A percentile compares a stretch with the other conserved stretches of the same genome.
Evolutionary conservation across 306 rosid genomes (phyloP).

Genomic region (Lagenaria siceraria): DNA sequence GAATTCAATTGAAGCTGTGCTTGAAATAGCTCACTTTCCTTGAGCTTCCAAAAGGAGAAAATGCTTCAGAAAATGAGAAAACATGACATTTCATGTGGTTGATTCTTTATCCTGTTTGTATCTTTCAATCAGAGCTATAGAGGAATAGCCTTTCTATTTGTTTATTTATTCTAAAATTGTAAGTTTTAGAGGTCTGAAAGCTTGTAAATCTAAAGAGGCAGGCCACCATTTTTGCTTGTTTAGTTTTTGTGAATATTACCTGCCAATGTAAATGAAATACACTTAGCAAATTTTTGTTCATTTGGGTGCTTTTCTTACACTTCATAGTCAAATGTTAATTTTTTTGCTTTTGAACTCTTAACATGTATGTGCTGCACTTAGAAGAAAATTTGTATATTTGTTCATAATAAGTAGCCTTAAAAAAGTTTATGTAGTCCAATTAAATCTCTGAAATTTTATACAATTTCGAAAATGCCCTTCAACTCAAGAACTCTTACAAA

Average conservation of each 20-base stretch:
- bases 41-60: neutral
- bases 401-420: neutral
- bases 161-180: neutral
- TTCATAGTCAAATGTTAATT: neutral
- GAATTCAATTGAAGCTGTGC: neutral
- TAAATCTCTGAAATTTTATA: neutral
- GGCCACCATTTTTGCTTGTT: slow-evolving; percentile 1
- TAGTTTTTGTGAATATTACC: neutral
- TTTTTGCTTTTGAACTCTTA: neutral
- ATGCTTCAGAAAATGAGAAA: neutral
- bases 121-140: neutral
- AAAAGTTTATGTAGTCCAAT: neutral
- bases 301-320: neutral
- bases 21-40: neutral
- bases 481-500: too few relatives aligned
- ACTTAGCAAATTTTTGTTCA: neutral
- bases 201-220: slow-evolving; percentile 1
- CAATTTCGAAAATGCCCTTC: too few relatives aligned
- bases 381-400: neutral
- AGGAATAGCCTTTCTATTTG: neutral
- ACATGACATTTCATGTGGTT: slow-evolving; percentile 3
- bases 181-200: neutral
- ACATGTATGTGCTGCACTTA: neutral
- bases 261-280: neutral
- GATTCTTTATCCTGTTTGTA: neutral